Percentiles rank a stretch among this genome's conserved stretches.
Conservation (phyloP, 2,329 filamentous ascomycete genomes). For the Fusarium lyarnte region DNA sequence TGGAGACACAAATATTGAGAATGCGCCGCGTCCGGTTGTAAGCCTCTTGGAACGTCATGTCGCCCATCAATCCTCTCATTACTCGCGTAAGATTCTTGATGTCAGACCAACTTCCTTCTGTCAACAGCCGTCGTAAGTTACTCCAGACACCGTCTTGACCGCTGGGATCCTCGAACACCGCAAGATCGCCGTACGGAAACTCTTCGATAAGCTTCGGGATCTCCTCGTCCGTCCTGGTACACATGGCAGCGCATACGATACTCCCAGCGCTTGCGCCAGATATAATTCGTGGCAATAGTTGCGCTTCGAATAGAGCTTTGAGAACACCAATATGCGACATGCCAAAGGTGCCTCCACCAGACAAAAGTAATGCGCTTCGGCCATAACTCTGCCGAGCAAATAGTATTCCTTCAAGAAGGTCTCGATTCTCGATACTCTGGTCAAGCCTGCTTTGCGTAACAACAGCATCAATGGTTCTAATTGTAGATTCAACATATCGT, state of each 20-base stretch:
- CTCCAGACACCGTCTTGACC: constrained; percentile 70
- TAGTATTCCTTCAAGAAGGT: constrained; percentile 73
- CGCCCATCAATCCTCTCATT: constrained; percentile 82
- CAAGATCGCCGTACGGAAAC: constrained; percentile 82
- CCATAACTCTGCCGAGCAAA: constrained; percentile 82
- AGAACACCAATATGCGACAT: constrained; percentile 93
- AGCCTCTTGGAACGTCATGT: constrained; percentile 94
- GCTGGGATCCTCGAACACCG: constrained; percentile 76
- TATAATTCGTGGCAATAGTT: constrained; percentile 83
- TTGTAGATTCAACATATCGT: constrained; percentile 81
- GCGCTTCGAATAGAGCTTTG: constrained; percentile 79
- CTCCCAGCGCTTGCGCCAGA: constrained; percentile 89
- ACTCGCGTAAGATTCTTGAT: constrained; percentile 83
- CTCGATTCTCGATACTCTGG: constrained; percentile 66
- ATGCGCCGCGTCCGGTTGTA: constrained; percentile 94
- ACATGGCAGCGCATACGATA: constrained; percentile 84
- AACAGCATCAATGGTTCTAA: constrained; percentile 77
- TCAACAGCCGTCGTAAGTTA: constrained; percentile 77
- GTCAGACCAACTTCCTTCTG: constrained; percentile 86
- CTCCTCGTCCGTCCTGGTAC: constrained; percentile 80
- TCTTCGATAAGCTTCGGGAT: constrained; percentile 73
- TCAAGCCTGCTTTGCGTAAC: constrained; percentile 67
- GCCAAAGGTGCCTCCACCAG: constrained; percentile 87
- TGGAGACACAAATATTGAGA: constrained; percentile 93
- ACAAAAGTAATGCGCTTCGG: constrained; percentile 83